A percentile compares a stretch with the other conserved stretches of the same genome.
These are phyloP conservation scores for Amanita pseudoporphyria DNA, from an alignment of 768 basidiomycete genomes.

Conservation along the genomic window DNA sequence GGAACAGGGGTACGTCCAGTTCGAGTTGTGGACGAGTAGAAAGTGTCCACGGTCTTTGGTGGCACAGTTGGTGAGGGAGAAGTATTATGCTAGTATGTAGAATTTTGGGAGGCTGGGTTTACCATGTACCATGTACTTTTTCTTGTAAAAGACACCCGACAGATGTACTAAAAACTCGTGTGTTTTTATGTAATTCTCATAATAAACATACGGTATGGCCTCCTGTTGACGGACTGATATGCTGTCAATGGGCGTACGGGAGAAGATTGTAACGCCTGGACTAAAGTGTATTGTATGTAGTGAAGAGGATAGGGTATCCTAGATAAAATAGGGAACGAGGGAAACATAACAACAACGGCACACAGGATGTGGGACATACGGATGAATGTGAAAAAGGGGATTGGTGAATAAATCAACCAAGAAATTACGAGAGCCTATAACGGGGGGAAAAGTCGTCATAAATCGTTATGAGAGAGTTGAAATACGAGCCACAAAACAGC, in stretches of 20 bases:
- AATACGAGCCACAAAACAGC: slow-evolving; percentile 7
- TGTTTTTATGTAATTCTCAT: no score
- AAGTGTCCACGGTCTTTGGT: slow-evolving; percentile 42
- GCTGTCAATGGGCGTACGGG: background rate
- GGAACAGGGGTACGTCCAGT: slow-evolving; percentile 84
- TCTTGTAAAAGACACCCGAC: no score
- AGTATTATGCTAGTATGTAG: slow-evolving; percentile 21
- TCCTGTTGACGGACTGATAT: background rate
- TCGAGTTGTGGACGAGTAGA: slow-evolving; percentile 73
- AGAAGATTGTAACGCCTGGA: background rate
- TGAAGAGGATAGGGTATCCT: slow-evolving; percentile 19
- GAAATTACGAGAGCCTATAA: slow-evolving; percentile 5
- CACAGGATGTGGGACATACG: background rate
- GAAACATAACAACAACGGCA: slow-evolving; percentile 13
- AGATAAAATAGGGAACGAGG: slow-evolving; percentile 14
- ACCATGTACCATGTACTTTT: background rate
- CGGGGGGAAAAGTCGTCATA: slow-evolving; percentile 2
- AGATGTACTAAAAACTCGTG: no score
- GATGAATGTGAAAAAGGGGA: background rate
- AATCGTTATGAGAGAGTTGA: slow-evolving; percentile 5
- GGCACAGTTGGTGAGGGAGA: slow-evolving; percentile 36
- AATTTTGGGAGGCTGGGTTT: background rate
- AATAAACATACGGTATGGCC: slow-evolving; percentile 1
- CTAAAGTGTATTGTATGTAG: slow-evolving; percentile 9
- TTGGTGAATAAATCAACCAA: background rate